Evolutionary conservation across 2,329 filamentous ascomycete species (phyloP), one percentile per base, ranked within the genome.

Genomic region (Huntiella decipiens): DNA sequence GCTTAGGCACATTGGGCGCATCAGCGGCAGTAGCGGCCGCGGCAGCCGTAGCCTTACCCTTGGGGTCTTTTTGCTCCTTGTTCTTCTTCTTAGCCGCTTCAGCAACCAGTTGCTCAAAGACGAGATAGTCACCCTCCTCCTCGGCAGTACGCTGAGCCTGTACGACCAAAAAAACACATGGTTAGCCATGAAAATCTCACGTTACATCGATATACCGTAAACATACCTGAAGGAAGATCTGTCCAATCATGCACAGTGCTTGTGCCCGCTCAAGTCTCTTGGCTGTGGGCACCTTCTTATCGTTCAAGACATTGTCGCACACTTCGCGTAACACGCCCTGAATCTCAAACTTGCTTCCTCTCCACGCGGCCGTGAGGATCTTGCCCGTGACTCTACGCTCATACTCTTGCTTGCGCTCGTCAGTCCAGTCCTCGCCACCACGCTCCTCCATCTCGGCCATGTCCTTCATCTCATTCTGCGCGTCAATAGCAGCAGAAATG

Each of bases 51-150:
- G 60, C 55, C 53, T 66, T 58, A 52, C 67, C 65, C 54, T 68
- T 67, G 34, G 12, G 34, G 34, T 36, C 34, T 15, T 36, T 36
- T 5, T 36, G 34, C 58, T 69, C 67, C 59, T 85, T 80, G 47
- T 82, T 75, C 64, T 95, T 94, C 73, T 96, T 96, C 45, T 86
- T 81, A 48, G 87, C 86, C 4, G 88, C 88, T 60, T 98, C 91
- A 43, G 91, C 87, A 62, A 98, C 93, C 47, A 98, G 77, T 63
- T 96, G 86, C 61, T 98, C 91, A 55, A 98, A 98, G 12, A 88
- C 87, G 75, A 98, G 92, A 64, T 93, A 96, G 57, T 96, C 91
- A 52, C 91, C 88, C 63, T 98, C 91, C 66, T 98, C 91, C 53
- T 98, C 91, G 37, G 88, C 81, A 46, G 88, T 81, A 51, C 91